Conservation (phyloP, 2,329 filamentous ascomycete genomes). For the Arthrinium puccinioides region DNA sequence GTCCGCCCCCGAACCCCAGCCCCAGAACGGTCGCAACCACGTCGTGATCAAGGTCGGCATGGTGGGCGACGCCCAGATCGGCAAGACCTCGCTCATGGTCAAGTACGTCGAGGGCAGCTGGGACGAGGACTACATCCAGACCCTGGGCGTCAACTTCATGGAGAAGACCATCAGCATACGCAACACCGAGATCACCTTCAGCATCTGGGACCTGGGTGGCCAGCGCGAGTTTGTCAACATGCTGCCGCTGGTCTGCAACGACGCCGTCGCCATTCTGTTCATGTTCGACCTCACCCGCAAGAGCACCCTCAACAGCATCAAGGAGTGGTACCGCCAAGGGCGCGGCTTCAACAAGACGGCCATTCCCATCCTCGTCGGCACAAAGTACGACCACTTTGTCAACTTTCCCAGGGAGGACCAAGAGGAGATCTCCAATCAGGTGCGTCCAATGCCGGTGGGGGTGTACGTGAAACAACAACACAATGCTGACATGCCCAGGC, state of each 20-base stretch:
- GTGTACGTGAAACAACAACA: conserved; percentile 1
- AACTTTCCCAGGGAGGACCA: conserved; percentile 97
- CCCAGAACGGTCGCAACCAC: conserved; percentile 50
- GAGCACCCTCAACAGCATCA: conserved; percentile 97
- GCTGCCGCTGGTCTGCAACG: conserved; percentile 98
- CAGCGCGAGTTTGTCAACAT: conserved; percentile 99
- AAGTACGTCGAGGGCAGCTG: conserved; percentile 99
- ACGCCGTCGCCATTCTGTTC: conserved; percentile 96
- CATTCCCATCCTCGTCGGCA: conserved; percentile 95
- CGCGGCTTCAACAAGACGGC: conserved; percentile 99
- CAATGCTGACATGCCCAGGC: conserved; percentile 48
- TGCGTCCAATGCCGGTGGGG: conserved; percentile 26
- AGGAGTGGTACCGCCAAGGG: conserved; percentile 98
- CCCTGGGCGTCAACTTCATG: conserved; percentile 98
- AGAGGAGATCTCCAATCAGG: conserved; percentile 96
- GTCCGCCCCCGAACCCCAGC: conserved; percentile 9
- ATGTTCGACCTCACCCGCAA: conserved; percentile 99
- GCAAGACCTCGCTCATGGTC: conserved; percentile 98
- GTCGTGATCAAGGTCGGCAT: conserved; percentile 99
- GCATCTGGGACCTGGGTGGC: conserved; percentile 96
- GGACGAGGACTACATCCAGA: conserved; percentile 99
- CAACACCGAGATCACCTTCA: conserved; percentile 99
- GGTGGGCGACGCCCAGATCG: conserved; percentile 98
- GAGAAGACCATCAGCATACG: conserved; percentile 99
- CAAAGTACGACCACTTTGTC: conserved; percentile 99